A percentile compares a stretch with the other conserved stretches of the same genome.
phyloP scores from a whole-genome alignment of 2,329 filamentous ascomycete species.

The Neurospora crassa region DNA sequence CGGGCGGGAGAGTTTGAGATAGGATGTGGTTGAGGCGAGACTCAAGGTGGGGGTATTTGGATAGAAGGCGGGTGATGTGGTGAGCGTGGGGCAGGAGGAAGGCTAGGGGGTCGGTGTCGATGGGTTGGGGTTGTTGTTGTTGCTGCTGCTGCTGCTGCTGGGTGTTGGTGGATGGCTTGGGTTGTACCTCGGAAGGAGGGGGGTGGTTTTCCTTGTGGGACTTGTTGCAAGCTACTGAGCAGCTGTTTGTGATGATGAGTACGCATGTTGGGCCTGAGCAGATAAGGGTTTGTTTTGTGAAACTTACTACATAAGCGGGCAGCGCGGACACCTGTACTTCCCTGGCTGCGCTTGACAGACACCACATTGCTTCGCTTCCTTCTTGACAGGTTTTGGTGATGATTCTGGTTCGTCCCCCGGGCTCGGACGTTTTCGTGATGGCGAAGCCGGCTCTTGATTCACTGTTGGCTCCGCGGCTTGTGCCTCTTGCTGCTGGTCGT shows the following conservation, averaged over 20 bases:
- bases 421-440: background rate
- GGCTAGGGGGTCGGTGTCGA: conserved; percentile 34
- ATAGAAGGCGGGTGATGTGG: conserved; percentile 41
- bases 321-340: conserved; percentile 57
- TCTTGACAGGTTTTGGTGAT: conserved; percentile 13
- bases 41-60: conserved; percentile 40
- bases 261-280: background rate
- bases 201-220: conserved; percentile 30
- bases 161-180: conserved; percentile 3
- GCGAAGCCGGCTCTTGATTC: background rate
- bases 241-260: conserved; percentile 32
- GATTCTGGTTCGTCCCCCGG: background rate
- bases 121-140: conserved; percentile 6
- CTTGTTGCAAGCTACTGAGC: conserved; percentile 45
- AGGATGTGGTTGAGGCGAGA: conserved; percentile 39
- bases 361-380: conserved; percentile 35
- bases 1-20: conserved; percentile 38
- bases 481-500: background rate
- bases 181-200: conserved; percentile 20
- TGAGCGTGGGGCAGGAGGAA: conserved; percentile 40
- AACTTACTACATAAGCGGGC: conserved; percentile 48
- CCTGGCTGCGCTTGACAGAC: conserved; percentile 41
- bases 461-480: background rate
- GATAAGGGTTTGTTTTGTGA: background rate
- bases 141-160: conserved; percentile 5